Percentiles rank a stretch among this genome's conserved stretches.
Conservation (phyloP, 192 early-diverging fungal species). For the Entomortierella lignicola region DNA sequence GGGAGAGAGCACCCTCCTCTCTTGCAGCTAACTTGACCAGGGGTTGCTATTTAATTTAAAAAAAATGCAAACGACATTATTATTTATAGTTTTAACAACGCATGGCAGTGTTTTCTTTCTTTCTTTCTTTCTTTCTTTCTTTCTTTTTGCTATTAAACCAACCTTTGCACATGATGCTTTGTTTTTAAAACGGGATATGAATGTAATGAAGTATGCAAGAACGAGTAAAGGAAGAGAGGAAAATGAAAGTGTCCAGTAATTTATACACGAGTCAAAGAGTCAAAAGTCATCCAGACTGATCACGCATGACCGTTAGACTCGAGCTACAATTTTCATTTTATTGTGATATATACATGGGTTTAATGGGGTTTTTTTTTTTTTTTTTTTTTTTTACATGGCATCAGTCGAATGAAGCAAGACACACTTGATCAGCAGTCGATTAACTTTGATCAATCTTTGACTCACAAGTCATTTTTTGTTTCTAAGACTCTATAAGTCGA, state of each 20-base stretch:
- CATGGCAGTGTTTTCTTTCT: background rate
- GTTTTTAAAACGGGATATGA: background rate
- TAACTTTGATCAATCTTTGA: background rate
- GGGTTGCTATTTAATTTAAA: background rate
- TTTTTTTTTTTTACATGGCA: background rate
- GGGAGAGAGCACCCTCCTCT: constrained; percentile 14
- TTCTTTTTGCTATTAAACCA: background rate
- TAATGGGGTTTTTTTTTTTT: background rate
- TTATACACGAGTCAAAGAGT: no score
- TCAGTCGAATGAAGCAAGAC: background rate
- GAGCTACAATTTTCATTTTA: background rate
- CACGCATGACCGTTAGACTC: no score
- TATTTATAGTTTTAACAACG: no score
- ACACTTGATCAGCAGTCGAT: background rate
- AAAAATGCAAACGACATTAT: no score
- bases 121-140: background rate
- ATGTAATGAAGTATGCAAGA: no score
- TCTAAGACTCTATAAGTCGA: background rate
- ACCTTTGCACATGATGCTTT: background rate
- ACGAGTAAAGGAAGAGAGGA: no score
- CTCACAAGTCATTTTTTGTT: background rate
- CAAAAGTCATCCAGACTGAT: no score
- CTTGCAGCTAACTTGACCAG: constrained; percentile 17
- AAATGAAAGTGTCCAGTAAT: no score
- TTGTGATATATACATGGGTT: no score